phyloP scores from a whole-genome alignment of 176 grass and related monocot species.

The Ensete glaucum region DNA sequence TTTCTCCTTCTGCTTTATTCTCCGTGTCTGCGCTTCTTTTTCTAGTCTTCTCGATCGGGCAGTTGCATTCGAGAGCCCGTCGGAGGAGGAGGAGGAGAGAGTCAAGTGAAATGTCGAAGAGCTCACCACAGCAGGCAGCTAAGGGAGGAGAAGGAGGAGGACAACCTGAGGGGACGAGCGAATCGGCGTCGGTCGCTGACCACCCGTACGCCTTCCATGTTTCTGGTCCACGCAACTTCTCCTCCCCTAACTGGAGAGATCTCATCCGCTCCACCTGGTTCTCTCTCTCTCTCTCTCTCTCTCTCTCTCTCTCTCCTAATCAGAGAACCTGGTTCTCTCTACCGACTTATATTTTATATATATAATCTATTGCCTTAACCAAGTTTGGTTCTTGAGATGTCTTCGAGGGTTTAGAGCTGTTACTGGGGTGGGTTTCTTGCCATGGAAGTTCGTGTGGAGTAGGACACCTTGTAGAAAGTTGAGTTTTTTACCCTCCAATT shows the following conservation, averaged over 20 bases:
- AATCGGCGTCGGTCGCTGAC: background rate
- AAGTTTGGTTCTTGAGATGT: background rate
- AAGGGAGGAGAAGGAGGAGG: background rate
- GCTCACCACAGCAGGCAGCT: background rate
- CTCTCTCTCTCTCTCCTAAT: background rate
- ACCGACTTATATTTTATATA: background rate
- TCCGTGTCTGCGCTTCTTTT: too few relatives aligned
- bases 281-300: background rate
- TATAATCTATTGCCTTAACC: too few relatives aligned
- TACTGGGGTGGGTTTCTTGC: background rate
- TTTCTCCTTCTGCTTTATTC: too few relatives aligned
- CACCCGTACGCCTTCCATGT: constrained; percentile 18
- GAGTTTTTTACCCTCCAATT: background rate
- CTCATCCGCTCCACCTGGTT: constrained; percentile 21
- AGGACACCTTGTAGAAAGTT: background rate
- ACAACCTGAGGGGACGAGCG: background rate
- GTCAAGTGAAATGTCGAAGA: background rate
- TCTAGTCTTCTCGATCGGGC: too few relatives aligned
- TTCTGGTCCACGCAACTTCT: constrained; percentile 11
- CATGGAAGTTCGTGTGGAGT: background rate
- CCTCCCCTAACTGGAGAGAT: constrained; percentile 24
- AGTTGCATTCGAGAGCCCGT: too few relatives aligned
- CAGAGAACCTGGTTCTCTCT: too few relatives aligned
- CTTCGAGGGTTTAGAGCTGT: background rate
- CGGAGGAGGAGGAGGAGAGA: too few relatives aligned